Evolutionary conservation across 257 asterid genomes (phyloP).

Genomic region (Solanum bukasovii): DNA sequence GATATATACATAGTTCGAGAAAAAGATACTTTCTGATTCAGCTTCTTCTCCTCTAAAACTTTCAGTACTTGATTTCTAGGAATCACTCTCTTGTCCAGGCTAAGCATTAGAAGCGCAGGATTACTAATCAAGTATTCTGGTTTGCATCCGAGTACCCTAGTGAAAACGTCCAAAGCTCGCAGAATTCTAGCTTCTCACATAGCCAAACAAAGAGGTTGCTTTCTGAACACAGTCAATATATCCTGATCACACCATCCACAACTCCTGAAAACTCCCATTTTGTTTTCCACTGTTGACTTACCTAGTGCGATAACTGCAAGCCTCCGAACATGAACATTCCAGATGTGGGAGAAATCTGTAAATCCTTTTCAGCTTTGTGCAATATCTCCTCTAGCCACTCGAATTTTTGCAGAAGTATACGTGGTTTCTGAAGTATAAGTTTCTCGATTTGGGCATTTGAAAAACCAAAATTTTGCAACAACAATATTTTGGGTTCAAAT

Average conservation of each 20-base stretch:
- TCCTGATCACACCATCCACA: not conserved
- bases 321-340: not conserved
- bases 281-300: not conserved
- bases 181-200: not conserved
- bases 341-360: conserved; percentile 6
- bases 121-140: not conserved
- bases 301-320: not conserved
- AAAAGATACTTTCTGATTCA: not conserved
- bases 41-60: conserved; percentile 5
- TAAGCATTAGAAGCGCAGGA: not conserved
- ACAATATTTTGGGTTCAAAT: not conserved
- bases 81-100: conserved; percentile 15
- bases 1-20: not conserved
- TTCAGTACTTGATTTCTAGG: conserved; percentile 8
- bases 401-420: not conserved
- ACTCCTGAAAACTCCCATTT: not conserved
- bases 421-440: not conserved
- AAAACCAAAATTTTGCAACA: not conserved
- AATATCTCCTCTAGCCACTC: not conserved
- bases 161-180: not conserved
- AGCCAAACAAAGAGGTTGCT: not conserved
- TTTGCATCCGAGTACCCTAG: not conserved
- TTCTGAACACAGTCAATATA: conserved; percentile 3
- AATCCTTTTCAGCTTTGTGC: not conserved
- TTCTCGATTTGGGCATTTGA: not conserved